These are phyloP conservation scores for Ottelia alismoides DNA, from an alignment of 106 monocot genomes.

Conservation along the genomic window DNA sequence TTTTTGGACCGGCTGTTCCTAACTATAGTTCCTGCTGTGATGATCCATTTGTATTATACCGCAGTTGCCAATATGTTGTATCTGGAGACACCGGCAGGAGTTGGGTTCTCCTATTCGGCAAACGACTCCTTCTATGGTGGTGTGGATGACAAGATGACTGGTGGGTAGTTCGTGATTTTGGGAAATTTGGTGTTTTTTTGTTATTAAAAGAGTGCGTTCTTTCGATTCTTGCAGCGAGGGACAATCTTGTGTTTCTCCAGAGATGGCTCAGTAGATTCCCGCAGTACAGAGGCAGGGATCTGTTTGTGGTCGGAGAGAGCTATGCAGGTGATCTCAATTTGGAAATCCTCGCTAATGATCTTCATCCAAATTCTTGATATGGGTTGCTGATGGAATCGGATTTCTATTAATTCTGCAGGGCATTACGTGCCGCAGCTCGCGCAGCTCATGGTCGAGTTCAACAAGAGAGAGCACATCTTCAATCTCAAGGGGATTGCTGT, in stretches of 20 bases:
- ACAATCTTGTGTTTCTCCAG: slow-evolving; percentile 15
- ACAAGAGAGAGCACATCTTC: slow-evolving; percentile 2
- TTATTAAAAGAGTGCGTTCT: too few species aligned
- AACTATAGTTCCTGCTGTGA: too few species aligned
- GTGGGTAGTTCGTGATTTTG: too few species aligned
- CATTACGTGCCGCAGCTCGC: slow-evolving; percentile 25
- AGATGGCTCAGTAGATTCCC: slow-evolving; percentile 39
- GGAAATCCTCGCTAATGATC: too few species aligned
- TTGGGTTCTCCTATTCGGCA: slow-evolving; percentile 21
- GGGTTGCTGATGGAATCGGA: too few species aligned
- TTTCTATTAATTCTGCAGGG: too few species aligned
- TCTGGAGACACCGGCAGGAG: slow-evolving; percentile 19
- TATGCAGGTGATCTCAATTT: slow-evolving; percentile 13
- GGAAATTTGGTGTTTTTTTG: too few species aligned
- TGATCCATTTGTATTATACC: too few species aligned
- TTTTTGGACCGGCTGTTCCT: too few species aligned
- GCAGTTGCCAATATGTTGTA: slow-evolving; percentile 26
- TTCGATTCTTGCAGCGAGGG: slow-evolving; percentile 7
- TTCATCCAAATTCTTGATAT: too few species aligned
- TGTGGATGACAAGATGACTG: slow-evolving; percentile 3
- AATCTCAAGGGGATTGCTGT: slow-evolving; percentile 22
- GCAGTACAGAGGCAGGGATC: slow-evolving; percentile 11
- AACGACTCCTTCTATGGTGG: slow-evolving; percentile 6
- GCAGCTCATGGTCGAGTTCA: slow-evolving; percentile 1
- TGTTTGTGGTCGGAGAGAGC: slow-evolving; percentile 33